Conservation (phyloP, 805 yeast genomes). For the Suhomyces sp. region DNA sequence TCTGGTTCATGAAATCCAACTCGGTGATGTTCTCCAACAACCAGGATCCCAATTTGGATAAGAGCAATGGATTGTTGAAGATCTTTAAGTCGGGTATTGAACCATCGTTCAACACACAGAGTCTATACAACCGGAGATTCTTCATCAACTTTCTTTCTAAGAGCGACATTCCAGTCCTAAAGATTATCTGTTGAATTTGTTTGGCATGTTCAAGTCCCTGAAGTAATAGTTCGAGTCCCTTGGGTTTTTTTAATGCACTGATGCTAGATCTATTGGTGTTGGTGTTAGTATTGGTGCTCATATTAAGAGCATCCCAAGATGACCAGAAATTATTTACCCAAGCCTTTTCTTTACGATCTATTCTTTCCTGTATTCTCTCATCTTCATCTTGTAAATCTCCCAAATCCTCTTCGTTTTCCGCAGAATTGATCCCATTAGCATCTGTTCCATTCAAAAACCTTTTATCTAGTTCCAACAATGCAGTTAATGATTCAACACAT, state of each 20-base stretch:
- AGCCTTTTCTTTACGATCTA: conserved; percentile 49
- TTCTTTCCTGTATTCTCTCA: conserved; percentile 19
- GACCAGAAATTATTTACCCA: conserved; percentile 77
- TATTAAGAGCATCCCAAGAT: conserved; percentile 54
- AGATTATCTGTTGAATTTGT: conserved; percentile 74
- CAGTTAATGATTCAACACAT: conserved; percentile 84
- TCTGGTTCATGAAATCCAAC: conserved; percentile 47
- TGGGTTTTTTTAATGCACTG: conserved; percentile 26
- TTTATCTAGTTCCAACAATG: conserved; percentile 71
- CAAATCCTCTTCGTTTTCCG: conserved; percentile 17
- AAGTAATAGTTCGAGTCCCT: conserved; percentile 52
- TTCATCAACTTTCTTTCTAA: conserved; percentile 80
- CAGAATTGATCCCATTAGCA: background rate
- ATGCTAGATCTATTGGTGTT: conserved; percentile 12
- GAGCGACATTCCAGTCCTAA: conserved; percentile 85
- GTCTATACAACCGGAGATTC: conserved; percentile 73
- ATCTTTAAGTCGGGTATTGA: conserved; percentile 68
- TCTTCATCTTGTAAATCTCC: conserved; percentile 22
- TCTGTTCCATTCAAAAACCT: conserved; percentile 15
- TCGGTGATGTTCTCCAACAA: conserved; percentile 86
- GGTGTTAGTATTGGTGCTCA: conserved; percentile 17
- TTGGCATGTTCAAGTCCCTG: conserved; percentile 87
- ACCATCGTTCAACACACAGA: conserved; percentile 85
- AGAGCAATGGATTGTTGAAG: conserved; percentile 82
- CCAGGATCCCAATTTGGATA: conserved; percentile 88